Conservation (phyloP, 192 early-diverging fungal genomes). For the Oehlia diaphana region DNA sequence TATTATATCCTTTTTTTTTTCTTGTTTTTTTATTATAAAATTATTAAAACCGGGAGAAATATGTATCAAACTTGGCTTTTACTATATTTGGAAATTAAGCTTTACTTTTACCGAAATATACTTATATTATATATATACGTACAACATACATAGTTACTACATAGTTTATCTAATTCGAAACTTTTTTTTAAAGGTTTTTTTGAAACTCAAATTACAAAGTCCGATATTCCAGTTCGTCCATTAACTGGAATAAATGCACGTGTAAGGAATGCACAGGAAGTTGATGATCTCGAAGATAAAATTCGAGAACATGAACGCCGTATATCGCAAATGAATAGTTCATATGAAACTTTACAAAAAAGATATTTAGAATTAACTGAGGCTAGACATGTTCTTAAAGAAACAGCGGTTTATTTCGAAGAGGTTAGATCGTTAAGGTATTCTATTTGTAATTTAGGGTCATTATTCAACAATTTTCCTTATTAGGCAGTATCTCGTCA, state of each 20-base stretch:
- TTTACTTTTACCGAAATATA: background rate
- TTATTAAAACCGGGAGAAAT: no score
- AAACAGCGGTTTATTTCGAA: slow-evolving; percentile 82
- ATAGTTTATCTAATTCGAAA: no score
- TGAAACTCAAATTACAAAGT: slow-evolving; percentile 74
- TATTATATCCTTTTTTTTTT: no score
- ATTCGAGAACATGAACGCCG: slow-evolving; percentile 81
- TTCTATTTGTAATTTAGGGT: no score
- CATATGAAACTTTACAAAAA: slow-evolving; percentile 86
- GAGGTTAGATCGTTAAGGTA: slow-evolving; percentile 47
- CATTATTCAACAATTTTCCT: background rate
- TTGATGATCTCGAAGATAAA: slow-evolving; percentile 88
- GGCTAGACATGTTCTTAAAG: slow-evolving; percentile 83
- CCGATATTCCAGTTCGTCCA: slow-evolving; percentile 61
- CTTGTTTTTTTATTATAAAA: no score
- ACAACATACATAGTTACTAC: no score
- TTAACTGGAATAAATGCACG: slow-evolving; percentile 51
- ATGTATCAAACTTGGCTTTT: no score
- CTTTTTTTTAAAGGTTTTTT: slow-evolving; percentile 68
- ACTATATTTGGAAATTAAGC: no score
- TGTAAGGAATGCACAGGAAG: slow-evolving; percentile 81
- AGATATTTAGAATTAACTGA: slow-evolving; percentile 89
- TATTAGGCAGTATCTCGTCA: slow-evolving; percentile 42
- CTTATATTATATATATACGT: no score
- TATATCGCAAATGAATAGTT: slow-evolving; percentile 82